Evolutionary conservation across 257 asterid genomes (phyloP).

Genomic region (Solanum etuberosum): DNA sequence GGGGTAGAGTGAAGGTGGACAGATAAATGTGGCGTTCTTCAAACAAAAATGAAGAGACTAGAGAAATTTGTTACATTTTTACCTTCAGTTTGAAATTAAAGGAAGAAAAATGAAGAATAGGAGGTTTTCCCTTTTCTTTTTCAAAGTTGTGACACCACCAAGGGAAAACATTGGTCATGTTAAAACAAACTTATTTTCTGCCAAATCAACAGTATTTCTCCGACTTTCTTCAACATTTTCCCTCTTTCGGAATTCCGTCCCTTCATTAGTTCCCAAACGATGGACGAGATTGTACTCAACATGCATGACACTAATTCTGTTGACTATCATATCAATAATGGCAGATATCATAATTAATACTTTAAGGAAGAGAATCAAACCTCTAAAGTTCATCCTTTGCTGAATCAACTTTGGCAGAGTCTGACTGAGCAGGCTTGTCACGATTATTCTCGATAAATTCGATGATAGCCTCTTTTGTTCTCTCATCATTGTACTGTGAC

Average conservation of each 20-base stretch:
- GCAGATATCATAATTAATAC: background rate
- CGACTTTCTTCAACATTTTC: background rate
- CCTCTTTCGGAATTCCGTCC: background rate
- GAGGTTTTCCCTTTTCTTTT: too few species aligned
- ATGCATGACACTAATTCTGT: background rate
- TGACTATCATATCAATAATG: background rate
- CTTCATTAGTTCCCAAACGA: background rate
- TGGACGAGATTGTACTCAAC: background rate
- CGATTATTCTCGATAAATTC: constrained; percentile 13
- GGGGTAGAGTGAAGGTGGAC: background rate
- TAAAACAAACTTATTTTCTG: too few species aligned
- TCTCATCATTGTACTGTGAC: constrained; percentile 1
- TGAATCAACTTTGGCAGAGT: background rate
- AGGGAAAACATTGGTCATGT: too few species aligned
- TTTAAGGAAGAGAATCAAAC: background rate
- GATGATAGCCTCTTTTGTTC: constrained; percentile 11
- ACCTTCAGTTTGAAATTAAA: too few species aligned
- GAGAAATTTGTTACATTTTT: background rate
- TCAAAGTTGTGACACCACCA: too few species aligned
- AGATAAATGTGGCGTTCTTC: background rate
- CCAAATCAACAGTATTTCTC: background rate
- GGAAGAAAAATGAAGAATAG: too few species aligned
- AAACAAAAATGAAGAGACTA: background rate
- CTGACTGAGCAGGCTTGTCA: background rate
- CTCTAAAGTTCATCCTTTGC: constrained; percentile 5